A percentile compares a stretch with the other conserved stretches of the same genome.
phyloP scores from a whole-genome alignment of 129 eudicot genomes.

The Flaveria linearis region DNA sequence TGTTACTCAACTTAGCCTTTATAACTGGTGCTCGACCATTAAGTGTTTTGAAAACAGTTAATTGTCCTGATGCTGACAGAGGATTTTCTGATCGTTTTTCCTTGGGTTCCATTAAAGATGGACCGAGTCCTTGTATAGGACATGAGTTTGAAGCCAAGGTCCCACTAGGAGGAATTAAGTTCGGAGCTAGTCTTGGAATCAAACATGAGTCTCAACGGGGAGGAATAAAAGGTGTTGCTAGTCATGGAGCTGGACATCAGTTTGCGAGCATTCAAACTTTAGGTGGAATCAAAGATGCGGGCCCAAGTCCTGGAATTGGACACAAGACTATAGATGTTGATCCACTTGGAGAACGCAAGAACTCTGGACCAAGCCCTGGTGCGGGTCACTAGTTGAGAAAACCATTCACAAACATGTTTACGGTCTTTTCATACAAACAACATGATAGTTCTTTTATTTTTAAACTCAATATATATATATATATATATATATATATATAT shows the following conservation, averaged over 20 bases:
- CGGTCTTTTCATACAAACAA: background rate
- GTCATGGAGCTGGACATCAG: slow-evolving; percentile 10
- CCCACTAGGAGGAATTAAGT: slow-evolving; percentile 39
- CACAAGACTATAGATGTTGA: slow-evolving; percentile 28
- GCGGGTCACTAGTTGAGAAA: slow-evolving; percentile 31
- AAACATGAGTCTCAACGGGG: background rate
- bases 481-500: background rate
- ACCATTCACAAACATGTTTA: background rate
- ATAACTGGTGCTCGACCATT: slow-evolving; percentile 28
- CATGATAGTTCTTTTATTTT: background rate
- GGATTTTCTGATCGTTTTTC: background rate
- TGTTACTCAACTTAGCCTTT: slow-evolving; percentile 27
- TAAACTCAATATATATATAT: background rate
- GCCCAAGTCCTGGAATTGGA: slow-evolving; percentile 39
- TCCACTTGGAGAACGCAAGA: slow-evolving; percentile 31
- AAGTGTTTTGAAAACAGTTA: slow-evolving; percentile 10
- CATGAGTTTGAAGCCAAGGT: slow-evolving; percentile 27
- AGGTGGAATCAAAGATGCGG: slow-evolving; percentile 30
- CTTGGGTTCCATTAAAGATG: slow-evolving; percentile 41
- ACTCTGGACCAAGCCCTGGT: slow-evolving; percentile 48
- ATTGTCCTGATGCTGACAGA: slow-evolving; percentile 17
- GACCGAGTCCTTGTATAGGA: slow-evolving; percentile 37
- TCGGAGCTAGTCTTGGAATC: slow-evolving; percentile 24
- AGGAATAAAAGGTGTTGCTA: slow-evolving; percentile 18
- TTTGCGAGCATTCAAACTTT: slow-evolving; percentile 1